A percentile compares a stretch with the other conserved stretches of the same genome.
These are phyloP conservation scores for Pythium coloratum DNA, from an alignment of 352 stramenopile genomes.

Conservation along the genomic window DNA sequence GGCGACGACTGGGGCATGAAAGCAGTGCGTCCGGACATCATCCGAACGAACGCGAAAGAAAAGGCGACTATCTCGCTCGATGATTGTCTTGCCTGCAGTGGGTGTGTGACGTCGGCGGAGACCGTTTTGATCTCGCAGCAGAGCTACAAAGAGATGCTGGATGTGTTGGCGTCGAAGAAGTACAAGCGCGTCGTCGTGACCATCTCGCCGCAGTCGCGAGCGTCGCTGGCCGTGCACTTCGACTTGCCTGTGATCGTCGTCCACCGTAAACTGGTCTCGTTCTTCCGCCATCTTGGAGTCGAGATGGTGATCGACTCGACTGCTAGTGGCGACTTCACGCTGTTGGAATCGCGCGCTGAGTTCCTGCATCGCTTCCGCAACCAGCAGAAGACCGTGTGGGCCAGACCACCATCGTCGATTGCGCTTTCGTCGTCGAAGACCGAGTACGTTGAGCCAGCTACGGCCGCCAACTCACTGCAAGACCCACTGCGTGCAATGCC, in stretches of 20 bases:
- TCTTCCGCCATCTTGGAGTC: conserved; percentile 84
- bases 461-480: conserved; percentile 51
- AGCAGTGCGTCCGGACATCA: conserved; percentile 68
- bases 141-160: conserved; percentile 89
- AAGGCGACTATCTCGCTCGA: conserved; percentile 94
- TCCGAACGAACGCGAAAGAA: conserved; percentile 69
- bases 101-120: conserved; percentile 98
- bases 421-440: conserved; percentile 65
- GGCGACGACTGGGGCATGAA: conserved; percentile 52
- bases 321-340: conserved; percentile 88
- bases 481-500: conserved; percentile 78
- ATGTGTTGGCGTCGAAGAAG: conserved; percentile 44
- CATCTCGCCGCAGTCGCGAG: conserved; percentile 86
- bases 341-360: conserved; percentile 92
- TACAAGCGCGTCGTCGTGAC: conserved; percentile 81
- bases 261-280: conserved; percentile 75
- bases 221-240: conserved; percentile 86
- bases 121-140: conserved; percentile 98
- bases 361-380: conserved; percentile 85
- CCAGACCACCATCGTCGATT: conserved; percentile 65
- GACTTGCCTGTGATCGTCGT: conserved; percentile 56
- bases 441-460: conserved; percentile 66
- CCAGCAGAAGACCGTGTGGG: conserved; percentile 71
- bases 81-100: conserved; percentile 96
- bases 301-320: conserved; percentile 93